phyloP scores from a whole-genome alignment of 2,329 filamentous ascomycete genomes.

The Trichoderma afroharzianum region DNA sequence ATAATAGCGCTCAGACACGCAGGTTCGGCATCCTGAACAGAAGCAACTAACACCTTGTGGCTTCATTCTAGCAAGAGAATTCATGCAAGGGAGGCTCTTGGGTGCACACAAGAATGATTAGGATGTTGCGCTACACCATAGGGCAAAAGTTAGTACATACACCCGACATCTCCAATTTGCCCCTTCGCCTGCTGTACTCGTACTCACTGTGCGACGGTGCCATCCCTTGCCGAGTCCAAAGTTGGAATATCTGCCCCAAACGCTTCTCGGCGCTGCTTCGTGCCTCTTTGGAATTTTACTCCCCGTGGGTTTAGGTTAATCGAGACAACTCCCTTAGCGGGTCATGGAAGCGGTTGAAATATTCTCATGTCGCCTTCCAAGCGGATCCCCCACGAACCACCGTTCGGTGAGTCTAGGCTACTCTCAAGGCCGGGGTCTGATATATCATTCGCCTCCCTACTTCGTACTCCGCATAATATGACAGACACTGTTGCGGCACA shows the following conservation, averaged over 20 bases:
- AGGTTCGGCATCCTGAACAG: neutral
- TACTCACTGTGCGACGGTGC: neutral
- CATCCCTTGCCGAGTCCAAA: neutral
- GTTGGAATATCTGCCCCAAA: neutral
- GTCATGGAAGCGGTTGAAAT: conserved; percentile 2
- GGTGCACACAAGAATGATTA: neutral
- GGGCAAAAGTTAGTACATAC: neutral
- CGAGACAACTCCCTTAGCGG: conserved; percentile 3
- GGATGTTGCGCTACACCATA: neutral
- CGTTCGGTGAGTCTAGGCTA: conserved; percentile 9
- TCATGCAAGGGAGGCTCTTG: conserved; percentile 7
- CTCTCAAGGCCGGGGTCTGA: neutral
- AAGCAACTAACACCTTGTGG: neutral
- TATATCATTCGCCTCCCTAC: conserved; percentile 6
- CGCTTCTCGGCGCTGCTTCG: neutral
- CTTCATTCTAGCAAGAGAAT: neutral
- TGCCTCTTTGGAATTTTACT: neutral
- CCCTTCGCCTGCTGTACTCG: neutral
- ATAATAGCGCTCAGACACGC: neutral
- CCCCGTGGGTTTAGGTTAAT: neutral
- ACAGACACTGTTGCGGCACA: neutral
- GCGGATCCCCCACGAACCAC: conserved; percentile 15
- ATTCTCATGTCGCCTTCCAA: conserved; percentile 12
- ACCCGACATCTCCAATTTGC: neutral
- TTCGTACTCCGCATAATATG: neutral